Percentiles rank a stretch among this genome's conserved stretches.
phyloP scores from a whole-genome alignment of 176 grass and related monocot genomes.

The Secale cereale region DNA sequence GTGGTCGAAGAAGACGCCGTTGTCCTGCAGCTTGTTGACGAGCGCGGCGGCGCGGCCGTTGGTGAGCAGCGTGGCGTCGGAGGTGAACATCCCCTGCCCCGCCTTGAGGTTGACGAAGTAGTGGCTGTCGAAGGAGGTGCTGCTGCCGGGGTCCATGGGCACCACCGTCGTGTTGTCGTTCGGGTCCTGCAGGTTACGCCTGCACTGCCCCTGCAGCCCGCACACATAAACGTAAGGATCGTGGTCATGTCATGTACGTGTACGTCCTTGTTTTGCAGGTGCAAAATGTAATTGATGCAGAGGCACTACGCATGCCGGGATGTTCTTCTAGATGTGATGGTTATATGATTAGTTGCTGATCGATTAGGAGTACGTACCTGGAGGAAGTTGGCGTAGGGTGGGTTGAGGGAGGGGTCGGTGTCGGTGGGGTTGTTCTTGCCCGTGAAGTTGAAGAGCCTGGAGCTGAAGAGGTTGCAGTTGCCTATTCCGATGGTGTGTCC shows the following conservation, averaged over 20 bases:
- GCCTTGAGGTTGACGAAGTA: constrained; percentile 40
- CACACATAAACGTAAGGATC: neutral
- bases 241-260: no score
- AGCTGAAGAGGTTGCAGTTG: constrained; percentile 57
- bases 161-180: constrained; percentile 43
- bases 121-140: constrained; percentile 35
- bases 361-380: neutral
- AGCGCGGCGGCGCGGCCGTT: constrained; percentile 12
- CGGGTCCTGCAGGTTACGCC: constrained; percentile 21
- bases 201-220: neutral
- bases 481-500: constrained; percentile 48
- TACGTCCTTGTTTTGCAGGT: neutral
- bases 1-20: constrained; percentile 21
- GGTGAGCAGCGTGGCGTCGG: constrained; percentile 44
- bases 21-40: constrained; percentile 26
- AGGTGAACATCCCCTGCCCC: constrained; percentile 42
- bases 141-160: constrained; percentile 43
- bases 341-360: neutral
- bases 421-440: constrained; percentile 33
- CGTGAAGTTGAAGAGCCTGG: constrained; percentile 41
- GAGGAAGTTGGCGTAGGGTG: constrained; percentile 35
- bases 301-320: no score
- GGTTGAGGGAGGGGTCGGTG: constrained; percentile 45
- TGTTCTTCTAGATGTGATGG: no score
- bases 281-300: neutral